phyloP scores from a whole-genome alignment of 352 stramenopile genomes.

The Phytophthora idaei region DNA sequence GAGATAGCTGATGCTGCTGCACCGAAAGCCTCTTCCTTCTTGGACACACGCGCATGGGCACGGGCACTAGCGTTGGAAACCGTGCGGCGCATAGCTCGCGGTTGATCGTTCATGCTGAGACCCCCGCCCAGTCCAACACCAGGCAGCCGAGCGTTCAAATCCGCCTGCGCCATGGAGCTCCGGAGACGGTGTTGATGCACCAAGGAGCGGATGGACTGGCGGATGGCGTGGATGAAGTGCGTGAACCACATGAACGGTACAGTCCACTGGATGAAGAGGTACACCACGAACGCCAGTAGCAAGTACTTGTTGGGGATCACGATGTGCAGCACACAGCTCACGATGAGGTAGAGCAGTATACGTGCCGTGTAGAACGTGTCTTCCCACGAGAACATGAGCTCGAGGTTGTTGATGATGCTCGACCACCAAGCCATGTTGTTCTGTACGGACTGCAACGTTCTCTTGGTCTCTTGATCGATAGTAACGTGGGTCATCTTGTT shows the following conservation, averaged over 20 bases:
- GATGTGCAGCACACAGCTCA: constrained; percentile 87
- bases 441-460: constrained; percentile 83
- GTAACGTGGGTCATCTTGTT: constrained; percentile 91
- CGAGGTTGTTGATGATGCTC: constrained; percentile 79
- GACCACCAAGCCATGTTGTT: constrained; percentile 92
- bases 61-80: constrained; percentile 66
- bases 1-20: constrained; percentile 81
- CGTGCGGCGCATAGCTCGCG: constrained; percentile 52
- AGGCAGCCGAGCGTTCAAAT: constrained; percentile 42
- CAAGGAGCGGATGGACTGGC: constrained; percentile 68
- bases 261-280: constrained; percentile 83
- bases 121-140: constrained; percentile 42
- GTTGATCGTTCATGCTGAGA: constrained; percentile 43
- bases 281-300: constrained; percentile 74
- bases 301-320: constrained; percentile 88
- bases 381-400: constrained; percentile 90
- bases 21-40: constrained; percentile 87
- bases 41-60: constrained; percentile 75
- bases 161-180: constrained; percentile 64
- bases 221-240: constrained; percentile 69
- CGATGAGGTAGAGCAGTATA: constrained; percentile 81
- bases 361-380: constrained; percentile 87
- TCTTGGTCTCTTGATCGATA: constrained; percentile 83
- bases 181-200: constrained; percentile 80
- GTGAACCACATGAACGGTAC: constrained; percentile 78